These are phyloP conservation scores for Daedaleopsis nitida DNA, from an alignment of 768 basidiomycete genomes.

Conservation along the genomic window DNA sequence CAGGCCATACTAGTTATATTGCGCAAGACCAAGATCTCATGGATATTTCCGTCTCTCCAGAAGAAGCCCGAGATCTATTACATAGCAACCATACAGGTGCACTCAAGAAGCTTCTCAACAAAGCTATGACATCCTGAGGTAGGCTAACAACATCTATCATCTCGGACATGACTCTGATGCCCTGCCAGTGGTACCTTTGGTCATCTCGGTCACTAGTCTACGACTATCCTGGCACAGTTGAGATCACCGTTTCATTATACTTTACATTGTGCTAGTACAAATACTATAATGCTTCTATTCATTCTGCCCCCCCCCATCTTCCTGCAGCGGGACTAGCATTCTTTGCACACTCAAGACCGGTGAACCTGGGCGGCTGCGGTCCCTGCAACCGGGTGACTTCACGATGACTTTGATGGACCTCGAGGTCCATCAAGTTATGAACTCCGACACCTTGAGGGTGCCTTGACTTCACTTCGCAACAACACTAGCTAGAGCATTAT, in stretches of 20 bases:
- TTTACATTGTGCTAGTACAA: too few species aligned
- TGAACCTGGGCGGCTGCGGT: neutral
- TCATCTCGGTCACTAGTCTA: too few species aligned
- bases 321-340: too few species aligned
- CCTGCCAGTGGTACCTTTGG: too few species aligned
- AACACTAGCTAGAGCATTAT: neutral
- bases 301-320: too few species aligned
- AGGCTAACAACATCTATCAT: neutral
- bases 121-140: neutral
- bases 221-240: too few species aligned
- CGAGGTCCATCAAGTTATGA: neutral
- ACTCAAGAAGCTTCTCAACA: neutral
- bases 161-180: too few species aligned
- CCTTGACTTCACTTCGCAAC: neutral
- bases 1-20: neutral
- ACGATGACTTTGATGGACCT: neutral
- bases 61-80: neutral
- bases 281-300: too few species aligned
- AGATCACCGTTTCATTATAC: too few species aligned
- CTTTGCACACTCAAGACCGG: too few species aligned
- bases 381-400: neutral
- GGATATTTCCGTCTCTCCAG: neutral
- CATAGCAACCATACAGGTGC: neutral
- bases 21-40: neutral
- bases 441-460: conserved; percentile 1